phyloP scores from a whole-genome alignment of 805 yeast genomes.

The Isabelozyma gotoi region DNA sequence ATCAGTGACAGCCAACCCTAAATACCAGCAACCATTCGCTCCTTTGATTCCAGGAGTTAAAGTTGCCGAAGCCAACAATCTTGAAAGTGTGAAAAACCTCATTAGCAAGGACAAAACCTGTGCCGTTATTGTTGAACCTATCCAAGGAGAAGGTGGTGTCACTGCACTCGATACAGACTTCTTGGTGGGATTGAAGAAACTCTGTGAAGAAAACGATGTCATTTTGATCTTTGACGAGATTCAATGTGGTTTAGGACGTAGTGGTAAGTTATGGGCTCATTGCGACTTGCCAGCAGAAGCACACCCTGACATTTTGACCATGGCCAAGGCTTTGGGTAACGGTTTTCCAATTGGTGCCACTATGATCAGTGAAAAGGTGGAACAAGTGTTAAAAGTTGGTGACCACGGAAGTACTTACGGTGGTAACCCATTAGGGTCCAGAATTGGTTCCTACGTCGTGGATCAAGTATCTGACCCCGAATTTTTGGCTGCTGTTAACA shows the following conservation, averaged over 20 bases:
- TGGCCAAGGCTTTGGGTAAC: conserved; percentile 95
- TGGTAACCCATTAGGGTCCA: conserved; percentile 90
- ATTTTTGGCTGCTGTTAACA: conserved; percentile 60
- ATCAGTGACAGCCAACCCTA: conserved; percentile 87
- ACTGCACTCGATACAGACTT: conserved; percentile 65
- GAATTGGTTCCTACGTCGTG: conserved; percentile 77
- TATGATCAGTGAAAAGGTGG: conserved; percentile 78
- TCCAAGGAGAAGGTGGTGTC: conserved; percentile 98
- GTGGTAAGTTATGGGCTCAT: conserved; percentile 95
- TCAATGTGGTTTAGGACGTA: conserved; percentile 93
- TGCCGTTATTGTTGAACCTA: conserved; percentile 94
- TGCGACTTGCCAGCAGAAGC: conserved; percentile 69
- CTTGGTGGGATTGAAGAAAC: conserved; percentile 59
- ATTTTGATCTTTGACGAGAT: conserved; percentile 90
- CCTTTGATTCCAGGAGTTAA: conserved; percentile 90
- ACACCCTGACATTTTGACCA: conserved; percentile 91
- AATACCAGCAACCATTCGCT: conserved; percentile 87
- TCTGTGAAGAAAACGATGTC: conserved; percentile 70
- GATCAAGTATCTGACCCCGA: conserved; percentile 59
- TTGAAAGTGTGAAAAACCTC: conserved; percentile 54
- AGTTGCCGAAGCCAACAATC: conserved; percentile 62
- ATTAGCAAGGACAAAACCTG: conserved; percentile 65
- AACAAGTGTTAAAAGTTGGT: conserved; percentile 72
- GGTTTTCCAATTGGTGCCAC: conserved; percentile 97
- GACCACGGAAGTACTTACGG: conserved; percentile 99